Evolutionary conservation across 2,329 filamentous ascomycete genomes (phyloP).

Genomic region (Leptographium flavum): DNA sequence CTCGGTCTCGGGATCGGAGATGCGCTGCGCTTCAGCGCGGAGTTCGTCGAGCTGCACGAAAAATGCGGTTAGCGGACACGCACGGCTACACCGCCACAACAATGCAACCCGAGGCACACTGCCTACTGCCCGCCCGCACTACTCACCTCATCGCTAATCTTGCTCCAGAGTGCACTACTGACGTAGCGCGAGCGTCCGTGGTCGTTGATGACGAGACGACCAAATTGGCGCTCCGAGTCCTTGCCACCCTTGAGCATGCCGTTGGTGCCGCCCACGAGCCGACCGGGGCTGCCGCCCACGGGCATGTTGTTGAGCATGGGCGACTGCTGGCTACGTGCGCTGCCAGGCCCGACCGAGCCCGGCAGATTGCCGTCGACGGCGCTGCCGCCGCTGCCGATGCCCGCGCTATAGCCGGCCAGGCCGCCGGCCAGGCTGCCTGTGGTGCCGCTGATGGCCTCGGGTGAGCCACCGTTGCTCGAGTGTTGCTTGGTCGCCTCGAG

Average conservation of each 20-base stretch:
- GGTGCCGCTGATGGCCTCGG: slow-evolving; percentile 16
- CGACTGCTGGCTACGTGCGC: slow-evolving; percentile 3
- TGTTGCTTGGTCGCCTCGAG: slow-evolving; percentile 29
- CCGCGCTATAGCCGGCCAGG: background rate
- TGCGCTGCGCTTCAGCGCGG: slow-evolving; percentile 32
- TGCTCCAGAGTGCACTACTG: slow-evolving; percentile 65
- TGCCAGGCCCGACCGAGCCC: background rate
- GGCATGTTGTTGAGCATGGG: slow-evolving; percentile 3
- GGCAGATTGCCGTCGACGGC: slow-evolving; percentile 1
- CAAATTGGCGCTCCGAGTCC: slow-evolving; percentile 40
- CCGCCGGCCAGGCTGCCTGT: slow-evolving; percentile 1
- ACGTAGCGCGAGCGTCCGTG: slow-evolving; percentile 56
- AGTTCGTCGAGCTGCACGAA: slow-evolving; percentile 26
- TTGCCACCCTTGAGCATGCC: slow-evolving; percentile 13
- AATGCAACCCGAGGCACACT: background rate
- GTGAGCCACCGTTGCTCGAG: slow-evolving; percentile 22
- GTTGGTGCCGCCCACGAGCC: slow-evolving; percentile 9
- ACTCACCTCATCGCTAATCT: slow-evolving; percentile 55
- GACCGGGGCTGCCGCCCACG: slow-evolving; percentile 6
- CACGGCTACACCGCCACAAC: background rate
- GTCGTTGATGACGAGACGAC: slow-evolving; percentile 56
- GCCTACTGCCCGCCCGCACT: too few relatives aligned
- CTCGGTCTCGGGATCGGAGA: slow-evolving; percentile 41
- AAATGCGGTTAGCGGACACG: background rate
- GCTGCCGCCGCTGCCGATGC: background rate